Percentiles rank a stretch among this genome's conserved stretches.
Evolutionary conservation across 805 yeast genomes (phyloP).

Genomic region (Candida yuanshanica): DNA sequence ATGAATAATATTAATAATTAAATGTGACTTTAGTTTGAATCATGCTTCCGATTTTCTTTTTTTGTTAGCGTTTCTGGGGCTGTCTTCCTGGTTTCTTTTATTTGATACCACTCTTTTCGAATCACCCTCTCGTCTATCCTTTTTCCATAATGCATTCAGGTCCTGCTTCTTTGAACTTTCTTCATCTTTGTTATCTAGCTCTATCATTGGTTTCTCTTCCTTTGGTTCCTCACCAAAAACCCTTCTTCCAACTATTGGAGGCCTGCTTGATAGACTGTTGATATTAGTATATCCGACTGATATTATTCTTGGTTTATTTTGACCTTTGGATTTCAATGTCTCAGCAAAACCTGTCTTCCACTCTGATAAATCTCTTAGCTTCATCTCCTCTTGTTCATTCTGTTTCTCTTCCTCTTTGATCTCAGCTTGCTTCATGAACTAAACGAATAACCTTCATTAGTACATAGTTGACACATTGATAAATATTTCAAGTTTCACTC

Average conservation of each 20-base stretch:
- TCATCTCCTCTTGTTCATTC: conserved; percentile 30
- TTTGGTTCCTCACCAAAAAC: conserved; percentile 22
- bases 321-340: conserved; percentile 23
- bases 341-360: conserved; percentile 25
- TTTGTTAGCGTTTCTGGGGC: conserved; percentile 10
- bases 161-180: conserved; percentile 7
- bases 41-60: conserved; percentile 17
- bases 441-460: not conserved
- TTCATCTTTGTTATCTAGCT: conserved; percentile 3
- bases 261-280: conserved; percentile 18
- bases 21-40: not conserved
- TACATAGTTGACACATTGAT: not conserved
- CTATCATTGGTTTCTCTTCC: conserved; percentile 8
- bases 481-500: not conserved
- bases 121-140: conserved; percentile 14
- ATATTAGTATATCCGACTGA: conserved; percentile 39
- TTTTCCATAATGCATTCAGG: conserved; percentile 22
- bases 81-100: conserved; percentile 7
- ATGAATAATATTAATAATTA: not conserved
- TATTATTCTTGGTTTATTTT: conserved; percentile 27
- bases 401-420: conserved; percentile 28
- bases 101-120: conserved; percentile 1
- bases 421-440: conserved; percentile 52
- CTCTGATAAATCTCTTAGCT: conserved; percentile 37
- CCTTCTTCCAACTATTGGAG: conserved; percentile 24